A percentile compares a stretch with the other conserved stretches of the same genome.
Evolutionary conservation across 768 basidiomycete species (phyloP).

Genomic region (Udeniomyces megalosporus): DNA sequence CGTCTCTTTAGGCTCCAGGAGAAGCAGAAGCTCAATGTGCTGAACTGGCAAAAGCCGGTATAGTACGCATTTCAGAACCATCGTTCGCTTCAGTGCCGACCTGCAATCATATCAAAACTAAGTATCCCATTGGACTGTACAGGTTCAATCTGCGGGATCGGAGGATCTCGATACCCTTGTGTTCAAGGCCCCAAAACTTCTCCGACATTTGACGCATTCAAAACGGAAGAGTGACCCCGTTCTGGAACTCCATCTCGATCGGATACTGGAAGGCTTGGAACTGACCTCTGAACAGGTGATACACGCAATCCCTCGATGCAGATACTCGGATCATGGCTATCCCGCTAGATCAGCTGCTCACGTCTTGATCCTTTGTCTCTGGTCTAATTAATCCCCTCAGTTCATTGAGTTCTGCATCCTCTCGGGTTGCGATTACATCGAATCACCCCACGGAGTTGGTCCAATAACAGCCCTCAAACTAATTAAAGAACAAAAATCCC

Average conservation of each 20-base stretch:
- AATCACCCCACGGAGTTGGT: slow-evolving; percentile 88
- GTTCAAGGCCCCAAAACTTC: slow-evolving; percentile 75
- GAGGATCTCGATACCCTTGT: slow-evolving; percentile 99
- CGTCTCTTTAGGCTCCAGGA: slow-evolving; percentile 61
- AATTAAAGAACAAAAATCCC: slow-evolving; percentile 57
- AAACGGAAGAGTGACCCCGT: slow-evolving; percentile 96
- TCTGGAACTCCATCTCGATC: slow-evolving; percentile 67
- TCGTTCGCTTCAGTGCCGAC: not conserved
- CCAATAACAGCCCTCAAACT: slow-evolving; percentile 91
- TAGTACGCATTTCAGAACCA: slow-evolving; percentile 36
- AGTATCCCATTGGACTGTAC: not conserved
- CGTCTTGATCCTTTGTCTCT: not conserved
- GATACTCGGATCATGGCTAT: no score
- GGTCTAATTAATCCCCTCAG: slow-evolving; percentile 31
- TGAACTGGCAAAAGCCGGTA: slow-evolving; percentile 86
- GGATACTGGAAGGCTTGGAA: slow-evolving; percentile 71
- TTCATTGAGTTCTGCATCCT: slow-evolving; percentile 94
- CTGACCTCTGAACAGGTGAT: slow-evolving; percentile 79
- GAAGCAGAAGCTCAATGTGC: slow-evolving; percentile 99
- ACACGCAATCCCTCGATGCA: not conserved
- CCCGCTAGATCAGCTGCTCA: no score
- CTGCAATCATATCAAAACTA: no score
- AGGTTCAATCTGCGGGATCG: slow-evolving; percentile 93
- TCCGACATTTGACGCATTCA: slow-evolving; percentile 89
- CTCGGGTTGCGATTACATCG: slow-evolving; percentile 93